Evolutionary conservation across 1,139 yeast genomes (phyloP), one percentile per base, ranked within the genome.

Genomic region (Candida sp.): DNA sequence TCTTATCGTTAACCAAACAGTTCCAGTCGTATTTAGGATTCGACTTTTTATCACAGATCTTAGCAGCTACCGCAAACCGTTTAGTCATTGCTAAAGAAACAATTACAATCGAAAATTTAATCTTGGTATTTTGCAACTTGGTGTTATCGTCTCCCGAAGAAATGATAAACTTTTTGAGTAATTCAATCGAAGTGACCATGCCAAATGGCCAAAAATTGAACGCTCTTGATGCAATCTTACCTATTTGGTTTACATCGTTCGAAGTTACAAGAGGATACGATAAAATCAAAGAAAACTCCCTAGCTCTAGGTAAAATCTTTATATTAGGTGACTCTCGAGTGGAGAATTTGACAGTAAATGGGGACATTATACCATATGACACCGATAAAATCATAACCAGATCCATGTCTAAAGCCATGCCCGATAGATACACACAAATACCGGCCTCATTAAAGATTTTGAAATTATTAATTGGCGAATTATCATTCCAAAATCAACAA

Each of bases 161-260:
- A 22, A 82, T 87, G 43, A 67, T 90, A 4, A 71, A 79, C 40
- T 82, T 87, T 48, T 70, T 90, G 41, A 64, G 68, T 25, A 41
- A 36, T 33, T 36, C 39, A 15, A 35, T 21, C 25, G 11, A 22
- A 15, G 39, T 33, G 1, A 36, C 39, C 19, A 51, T 54, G 30
- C 63, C 65, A n/a, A 66, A 79, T 43, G 58, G 61, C 2, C 53
- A 77, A 5, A 58, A 56, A 8, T 50, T 54, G 21, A 50, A 57
- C 4, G 66, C 65, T 4, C 54, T 64, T 39, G 54, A 55, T 27
- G 47, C 62, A 6, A 52, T 64, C 12, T 51, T 64, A 15, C 84
- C 84, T 4, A 83, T 86, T 43, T 91, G 98, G 97, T 76, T 91
- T 42, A 81, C 81, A 33, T 79, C 90, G 2, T 91, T 87, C 63